phyloP scores from a whole-genome alignment of 2,329 filamentous ascomycete genomes.

The Diplocarpon rosae region DNA sequence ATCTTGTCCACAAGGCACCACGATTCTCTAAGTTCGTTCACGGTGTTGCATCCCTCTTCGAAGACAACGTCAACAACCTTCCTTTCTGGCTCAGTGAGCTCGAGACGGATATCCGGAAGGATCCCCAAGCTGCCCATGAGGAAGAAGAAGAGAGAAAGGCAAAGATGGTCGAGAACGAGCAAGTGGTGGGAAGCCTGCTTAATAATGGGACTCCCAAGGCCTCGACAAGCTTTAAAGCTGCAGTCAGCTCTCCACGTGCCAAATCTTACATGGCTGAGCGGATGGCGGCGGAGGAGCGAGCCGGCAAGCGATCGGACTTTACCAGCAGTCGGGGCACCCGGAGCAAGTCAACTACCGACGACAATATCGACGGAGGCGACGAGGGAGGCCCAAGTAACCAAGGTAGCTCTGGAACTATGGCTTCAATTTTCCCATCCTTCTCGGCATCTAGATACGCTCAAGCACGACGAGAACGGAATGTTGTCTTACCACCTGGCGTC shows the following conservation, averaged over 20 bases:
- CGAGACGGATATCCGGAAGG: constrained; percentile 86
- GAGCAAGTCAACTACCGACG: constrained; percentile 10
- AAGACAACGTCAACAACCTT: constrained; percentile 90
- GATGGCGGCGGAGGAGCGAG: constrained; percentile 35
- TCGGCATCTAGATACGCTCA: constrained; percentile 68
- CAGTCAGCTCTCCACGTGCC: constrained; percentile 25
- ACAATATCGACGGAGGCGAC: constrained; percentile 29
- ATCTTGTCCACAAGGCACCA: constrained; percentile 80
- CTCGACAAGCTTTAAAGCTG: neutral
- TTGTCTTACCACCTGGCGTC: constrained; percentile 73
- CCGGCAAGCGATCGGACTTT: constrained; percentile 24
- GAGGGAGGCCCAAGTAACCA: constrained; percentile 25
- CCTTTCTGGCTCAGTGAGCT: constrained; percentile 93
- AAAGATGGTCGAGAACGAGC: constrained; percentile 73
- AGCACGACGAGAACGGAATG: constrained; percentile 39
- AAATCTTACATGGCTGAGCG: constrained; percentile 53
- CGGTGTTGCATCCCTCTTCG: constrained; percentile 81
- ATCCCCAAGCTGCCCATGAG: constrained; percentile 82
- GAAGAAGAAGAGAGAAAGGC: constrained; percentile 79
- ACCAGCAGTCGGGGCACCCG: constrained; percentile 6
- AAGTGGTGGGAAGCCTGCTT: constrained; percentile 80
- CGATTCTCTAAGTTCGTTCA: constrained; percentile 97
- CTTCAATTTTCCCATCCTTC: constrained; percentile 70
- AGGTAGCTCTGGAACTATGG: constrained; percentile 45
- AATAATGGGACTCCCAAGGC: constrained; percentile 23